Base-by-base conservation (phyloP, 768 basidiomycete genomes). In the Mycena albidolilacea region DNA sequence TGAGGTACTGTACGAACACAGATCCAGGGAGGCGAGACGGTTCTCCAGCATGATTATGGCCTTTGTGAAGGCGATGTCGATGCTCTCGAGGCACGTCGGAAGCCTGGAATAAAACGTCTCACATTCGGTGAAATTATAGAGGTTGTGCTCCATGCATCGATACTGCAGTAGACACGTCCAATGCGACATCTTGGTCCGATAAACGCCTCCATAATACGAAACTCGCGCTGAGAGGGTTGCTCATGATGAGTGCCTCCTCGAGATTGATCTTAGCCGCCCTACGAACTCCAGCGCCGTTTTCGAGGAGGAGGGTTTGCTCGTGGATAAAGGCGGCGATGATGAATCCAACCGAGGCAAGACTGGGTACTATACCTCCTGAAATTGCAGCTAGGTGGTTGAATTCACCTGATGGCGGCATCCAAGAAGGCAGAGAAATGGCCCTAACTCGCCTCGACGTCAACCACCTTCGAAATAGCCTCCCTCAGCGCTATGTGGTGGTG, bases 241-340 rank as follows among this genome's bases (percentile, higher is more conserved):
- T 79, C n/a, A 80, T 41, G 71, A 80, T 76, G 23, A 81, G 71
- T 17, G 79, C 73, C 2, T 82, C 81, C 7, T n/a, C n/a, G n/a
- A 83, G 75, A 44, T 79, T 77, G 64, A 81, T 77, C 11, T 67
- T 76, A 17, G 62, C 41, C 7, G 77, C 72, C 19, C 76, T 75
- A 14, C 75, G 72, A 0, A 60, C 35, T 17, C 79, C 77, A 3
- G 23, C 30, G 1, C 48, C 37, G 39, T 35, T 15, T 30, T 64
- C 73, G 35, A 81, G 15, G 0, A 30, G 30, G 30, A 73, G 69
- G 69, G 81, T 83, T 59, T 79, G 74, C 66, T 80, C 76, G 64
- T 81, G 79, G 41, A 82, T 80, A 35, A 80, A 79, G 5, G 79
- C 77, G 1, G 79, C 80, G 57, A 82, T 82, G 30, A 30, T 30